A percentile compares a stretch with the other conserved stretches of the same genome.
Evolutionary conservation across 345 rosid genomes (phyloP).

Genomic region (Theobroma cacao): DNA sequence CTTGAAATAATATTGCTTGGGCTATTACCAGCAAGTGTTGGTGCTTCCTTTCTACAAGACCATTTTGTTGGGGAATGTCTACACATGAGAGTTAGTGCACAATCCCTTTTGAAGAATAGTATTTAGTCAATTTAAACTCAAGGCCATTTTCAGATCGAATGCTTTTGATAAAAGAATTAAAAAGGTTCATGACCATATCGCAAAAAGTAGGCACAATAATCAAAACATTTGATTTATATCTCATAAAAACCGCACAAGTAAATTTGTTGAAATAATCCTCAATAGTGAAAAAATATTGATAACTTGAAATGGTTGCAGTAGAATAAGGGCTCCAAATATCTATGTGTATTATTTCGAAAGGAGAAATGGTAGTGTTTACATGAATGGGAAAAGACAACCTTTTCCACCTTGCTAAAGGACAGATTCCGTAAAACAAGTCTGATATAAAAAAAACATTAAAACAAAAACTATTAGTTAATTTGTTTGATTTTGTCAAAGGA

Average conservation of each 20-base stretch:
- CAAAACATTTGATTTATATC: neutral
- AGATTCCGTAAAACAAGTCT: neutral
- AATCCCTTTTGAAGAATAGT: neutral
- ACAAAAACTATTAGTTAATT: neutral
- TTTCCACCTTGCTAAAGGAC: neutral
- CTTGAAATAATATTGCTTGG: neutral
- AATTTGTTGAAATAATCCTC: neutral
- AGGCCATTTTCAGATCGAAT: neutral
- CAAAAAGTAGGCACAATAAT: no score
- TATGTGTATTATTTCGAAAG: neutral
- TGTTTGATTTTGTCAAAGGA: neutral
- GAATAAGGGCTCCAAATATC: neutral
- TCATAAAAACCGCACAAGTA: neutral
- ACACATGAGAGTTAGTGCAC: neutral
- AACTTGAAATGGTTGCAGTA: neutral
- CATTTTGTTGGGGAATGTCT: neutral
- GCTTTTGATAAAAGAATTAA: neutral
- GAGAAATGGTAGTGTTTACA: neutral
- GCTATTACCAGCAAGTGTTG: neutral
- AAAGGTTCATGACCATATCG: neutral
- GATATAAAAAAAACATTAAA: neutral
- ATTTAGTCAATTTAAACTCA: neutral
- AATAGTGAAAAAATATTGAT: neutral
- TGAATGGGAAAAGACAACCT: neutral
- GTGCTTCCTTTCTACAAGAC: neutral